Percentiles rank a stretch among this genome's conserved stretches.
These are phyloP conservation scores for Gossypium davidsonii DNA, from an alignment of 441 rosid species.

Conservation along the genomic window DNA sequence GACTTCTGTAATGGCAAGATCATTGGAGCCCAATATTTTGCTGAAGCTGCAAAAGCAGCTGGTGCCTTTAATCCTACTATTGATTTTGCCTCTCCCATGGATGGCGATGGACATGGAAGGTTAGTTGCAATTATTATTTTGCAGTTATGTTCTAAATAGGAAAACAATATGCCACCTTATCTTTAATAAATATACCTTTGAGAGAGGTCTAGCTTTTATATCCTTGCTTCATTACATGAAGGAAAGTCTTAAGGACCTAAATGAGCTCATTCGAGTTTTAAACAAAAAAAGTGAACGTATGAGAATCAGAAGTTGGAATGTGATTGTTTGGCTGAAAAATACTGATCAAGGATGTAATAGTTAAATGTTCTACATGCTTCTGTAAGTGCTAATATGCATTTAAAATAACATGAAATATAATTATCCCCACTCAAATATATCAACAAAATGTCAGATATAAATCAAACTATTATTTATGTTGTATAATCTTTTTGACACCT, in stretches of 20 bases:
- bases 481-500: not conserved
- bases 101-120: constrained; percentile 99
- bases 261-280: not conserved
- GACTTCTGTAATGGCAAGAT: constrained; percentile 90
- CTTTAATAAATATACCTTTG: not conserved
- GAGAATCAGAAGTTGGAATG: not conserved
- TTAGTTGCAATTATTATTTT: constrained; percentile 22
- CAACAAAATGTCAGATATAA: not conserved
- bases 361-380: too few relatives aligned
- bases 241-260: not conserved
- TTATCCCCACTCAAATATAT: not conserved
- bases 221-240: not conserved
- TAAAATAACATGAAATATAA: not conserved
- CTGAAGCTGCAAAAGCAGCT: constrained; percentile 92
- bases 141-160: not conserved
- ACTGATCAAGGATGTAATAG: not conserved
- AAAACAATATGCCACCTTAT: constrained; percentile 1
- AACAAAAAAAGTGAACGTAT: not conserved
- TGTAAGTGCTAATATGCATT: not conserved
- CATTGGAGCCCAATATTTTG: constrained; percentile 96
- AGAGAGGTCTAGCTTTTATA: not conserved
- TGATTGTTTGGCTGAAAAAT: not conserved
- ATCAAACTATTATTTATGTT: not conserved
- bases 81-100: constrained; percentile 95
- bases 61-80: constrained; percentile 77